Base-by-base conservation (phyloP, 2,329 filamentous ascomycete genomes). In the Microascus cirrosus region DNA sequence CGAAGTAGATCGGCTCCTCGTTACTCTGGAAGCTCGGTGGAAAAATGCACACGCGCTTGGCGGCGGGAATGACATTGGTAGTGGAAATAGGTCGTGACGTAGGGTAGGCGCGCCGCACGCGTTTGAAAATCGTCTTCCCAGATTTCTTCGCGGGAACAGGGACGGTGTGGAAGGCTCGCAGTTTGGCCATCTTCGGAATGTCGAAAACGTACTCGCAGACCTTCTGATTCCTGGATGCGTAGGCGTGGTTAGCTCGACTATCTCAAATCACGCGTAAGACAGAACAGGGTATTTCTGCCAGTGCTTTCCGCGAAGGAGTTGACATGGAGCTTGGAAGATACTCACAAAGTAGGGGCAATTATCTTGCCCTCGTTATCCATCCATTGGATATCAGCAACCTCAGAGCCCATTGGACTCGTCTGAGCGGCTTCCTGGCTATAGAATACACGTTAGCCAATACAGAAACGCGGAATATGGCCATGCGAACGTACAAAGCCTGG, bases 341-440 rank as follows among this genome's bases (percentile, higher is more conserved):
- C 45, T 24, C 20, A 56, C 55, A n/a, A n/a, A n/a, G n/a, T 11
- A 6, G 18, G n/a, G 12, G 39, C 39, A 20, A 42, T 50, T 15
- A 51, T 50, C 20, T 32, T 28, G 25, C 55, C 55, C 18, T 56
- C 34, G n/a, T 56, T 56, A 3, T 35, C 13, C 4, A 51, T 25
- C 55, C 55, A 56, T n/a, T n/a, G 25, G 4, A 51, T 42, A 36
- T 56, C 55, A 18, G 55, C 39, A 5, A 3, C 5, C 15, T 18
- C 22, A 10, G 25, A 50, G n/a, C 55, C 55, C 55, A 56, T 51
- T 13, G 55, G 55, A 28, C 55, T 56, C 42, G 55, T 56, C 42
- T 35, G 55, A 36, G 50, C 50, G 20, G 55, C 55, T 24, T 50
- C 15, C 15, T 12, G 2, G 2, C 55, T 56, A 24, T 22, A 11